Percentiles rank a stretch among this genome's conserved stretches.
Evolutionary conservation across 2,329 filamentous ascomycete species (phyloP).

Genomic region (Monosporascus cannonballus): DNA sequence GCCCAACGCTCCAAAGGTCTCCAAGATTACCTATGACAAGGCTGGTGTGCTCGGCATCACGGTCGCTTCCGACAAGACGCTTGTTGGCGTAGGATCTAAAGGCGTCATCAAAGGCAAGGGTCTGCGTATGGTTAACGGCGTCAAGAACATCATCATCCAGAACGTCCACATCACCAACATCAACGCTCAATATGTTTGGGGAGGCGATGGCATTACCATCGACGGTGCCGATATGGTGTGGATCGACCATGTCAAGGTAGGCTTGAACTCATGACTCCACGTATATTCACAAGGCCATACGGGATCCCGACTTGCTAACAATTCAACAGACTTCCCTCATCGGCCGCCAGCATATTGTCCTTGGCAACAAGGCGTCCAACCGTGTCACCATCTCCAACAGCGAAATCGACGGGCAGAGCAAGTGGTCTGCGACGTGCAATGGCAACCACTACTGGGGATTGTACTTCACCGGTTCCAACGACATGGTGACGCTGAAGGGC

Average conservation of each 20-base stretch:
- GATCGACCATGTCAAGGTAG: conserved; percentile 16
- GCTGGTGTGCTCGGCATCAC: conserved; percentile 43
- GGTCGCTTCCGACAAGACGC: conserved; percentile 49
- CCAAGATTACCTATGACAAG: conserved; percentile 39
- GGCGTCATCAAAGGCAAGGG: conserved; percentile 54
- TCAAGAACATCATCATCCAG: conserved; percentile 54
- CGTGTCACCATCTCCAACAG: conserved; percentile 39
- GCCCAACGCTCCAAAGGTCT: conserved; percentile 39
- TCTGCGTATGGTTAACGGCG: conserved; percentile 38
- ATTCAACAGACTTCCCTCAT: conserved; percentile 26
- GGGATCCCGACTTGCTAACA: background rate
- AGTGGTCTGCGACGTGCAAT: conserved; percentile 35
- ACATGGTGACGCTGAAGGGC: conserved; percentile 33
- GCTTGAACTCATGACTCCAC: background rate
- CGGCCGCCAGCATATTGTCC: conserved; percentile 36
- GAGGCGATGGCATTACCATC: conserved; percentile 49
- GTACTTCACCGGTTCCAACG: conserved; percentile 32
- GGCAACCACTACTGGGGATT: conserved; percentile 40
- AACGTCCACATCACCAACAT: conserved; percentile 48
- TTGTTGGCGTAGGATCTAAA: conserved; percentile 44
- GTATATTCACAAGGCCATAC: too few species aligned
- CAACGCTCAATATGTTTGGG: conserved; percentile 52
- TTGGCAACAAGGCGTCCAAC: conserved; percentile 25
- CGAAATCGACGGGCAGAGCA: conserved; percentile 35
- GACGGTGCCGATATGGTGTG: conserved; percentile 32